Evolutionary conservation across 1,139 yeast genomes (phyloP).

Genomic region (Yamadazyma taylorii): DNA sequence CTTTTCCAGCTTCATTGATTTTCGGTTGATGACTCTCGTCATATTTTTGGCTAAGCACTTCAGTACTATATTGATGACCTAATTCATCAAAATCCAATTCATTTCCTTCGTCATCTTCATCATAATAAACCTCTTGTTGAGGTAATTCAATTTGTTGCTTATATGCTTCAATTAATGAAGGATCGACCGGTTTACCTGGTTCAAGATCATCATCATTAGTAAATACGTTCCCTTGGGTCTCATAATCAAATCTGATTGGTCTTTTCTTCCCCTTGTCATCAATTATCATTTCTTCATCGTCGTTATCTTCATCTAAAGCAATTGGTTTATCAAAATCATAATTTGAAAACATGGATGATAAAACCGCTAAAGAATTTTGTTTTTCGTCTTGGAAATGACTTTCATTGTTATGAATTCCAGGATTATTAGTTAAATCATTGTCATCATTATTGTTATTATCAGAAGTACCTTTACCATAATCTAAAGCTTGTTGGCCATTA

Average conservation of each 20-base stretch:
- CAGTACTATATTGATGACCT: slow-evolving; percentile 29
- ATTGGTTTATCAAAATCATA: slow-evolving; percentile 66
- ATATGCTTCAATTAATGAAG: slow-evolving; percentile 24
- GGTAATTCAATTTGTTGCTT: slow-evolving; percentile 24
- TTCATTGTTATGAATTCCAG: slow-evolving; percentile 18
- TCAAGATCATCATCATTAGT: slow-evolving; percentile 21
- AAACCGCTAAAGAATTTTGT: slow-evolving; percentile 39
- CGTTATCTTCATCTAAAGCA: slow-evolving; percentile 48
- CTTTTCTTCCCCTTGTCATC: slow-evolving; percentile 49
- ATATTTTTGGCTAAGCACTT: slow-evolving; percentile 26
- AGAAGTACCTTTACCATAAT: slow-evolving; percentile 20
- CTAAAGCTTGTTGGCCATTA: slow-evolving; percentile 20
- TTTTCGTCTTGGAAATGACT: slow-evolving; percentile 21
- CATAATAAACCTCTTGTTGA: slow-evolving; percentile 35
- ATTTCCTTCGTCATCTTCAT: slow-evolving; percentile 45
- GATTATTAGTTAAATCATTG: too few species aligned
- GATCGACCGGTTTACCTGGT: slow-evolving; percentile 18
- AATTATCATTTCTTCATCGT: slow-evolving; percentile 39
- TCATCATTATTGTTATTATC: slow-evolving; percentile 21
- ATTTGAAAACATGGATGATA: slow-evolving; percentile 51
- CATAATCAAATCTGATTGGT: slow-evolving; percentile 38
- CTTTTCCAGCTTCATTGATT: too few species aligned
- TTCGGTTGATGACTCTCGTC: slow-evolving; percentile 26
- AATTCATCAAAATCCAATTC: slow-evolving; percentile 31
- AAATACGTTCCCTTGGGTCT: slow-evolving; percentile 27